Base-by-base conservation (phyloP, 2,329 filamentous ascomycete genomes). In the Stagonosporopsis vannaccii region DNA sequence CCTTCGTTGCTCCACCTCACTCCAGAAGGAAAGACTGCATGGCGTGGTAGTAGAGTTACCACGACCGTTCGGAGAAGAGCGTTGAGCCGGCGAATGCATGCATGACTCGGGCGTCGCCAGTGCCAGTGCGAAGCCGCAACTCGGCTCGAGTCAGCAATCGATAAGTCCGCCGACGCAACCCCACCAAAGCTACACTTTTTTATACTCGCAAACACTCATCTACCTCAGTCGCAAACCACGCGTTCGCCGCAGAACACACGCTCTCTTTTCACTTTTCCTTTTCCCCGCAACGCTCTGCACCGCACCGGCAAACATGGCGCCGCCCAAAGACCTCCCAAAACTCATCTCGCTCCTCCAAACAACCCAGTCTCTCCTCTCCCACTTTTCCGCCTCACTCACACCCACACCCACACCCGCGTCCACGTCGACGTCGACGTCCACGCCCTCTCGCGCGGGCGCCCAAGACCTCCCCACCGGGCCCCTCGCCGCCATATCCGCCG, bases 401-500 rank as follows among this genome's bases (percentile, higher is more conserved):
- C 13, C 26, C 6, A 25, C 26, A 6, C 17, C 40, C 0, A 32
- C 28, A 17, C 22, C 17, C 7, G 30, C 11, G 20, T 22, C 22
- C 23, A 41, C 23, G 4, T 30, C 67, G 13, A 3, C 51, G 3
- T 6, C 26, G 7, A 22, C 41, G 15, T 22, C 26, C 3, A 33
- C 26, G 12, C n/a, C 26, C 5, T n/a, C 28, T 11, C 22, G 9
- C 9, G 23, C 23, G 13, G 28, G 20, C 42, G 36, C 19, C 30
- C 47, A 11, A 1, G 75, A 64, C 43, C 58, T 69, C 4, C 66
- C 58, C 51, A 76, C 70, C 63, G 53, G 53, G 11, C 81, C 87
- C 9, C 83, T 97, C 22, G 78, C 86, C 13, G 82, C 94, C 55
- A 86, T 93, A 30, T 84, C 85, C 66, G 89, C 93, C 67, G 84